Evolutionary conservation across 495 filamentous ascomycete genomes (phyloP), one percentile per base, ranked within the genome.

Genomic region (Polyplosphaeria fusca): DNA sequence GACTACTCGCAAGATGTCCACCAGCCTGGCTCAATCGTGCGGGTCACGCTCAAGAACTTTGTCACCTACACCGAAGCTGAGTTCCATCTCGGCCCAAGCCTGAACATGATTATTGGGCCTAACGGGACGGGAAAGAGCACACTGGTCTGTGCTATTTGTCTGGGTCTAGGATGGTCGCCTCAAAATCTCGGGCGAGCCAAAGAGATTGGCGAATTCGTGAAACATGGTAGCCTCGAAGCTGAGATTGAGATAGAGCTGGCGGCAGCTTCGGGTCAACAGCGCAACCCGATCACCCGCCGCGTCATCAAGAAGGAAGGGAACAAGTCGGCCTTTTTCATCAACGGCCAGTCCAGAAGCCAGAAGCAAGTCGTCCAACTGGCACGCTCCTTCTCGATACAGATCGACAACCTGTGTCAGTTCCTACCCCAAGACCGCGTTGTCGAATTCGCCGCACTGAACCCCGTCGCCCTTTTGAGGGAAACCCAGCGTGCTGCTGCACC

Each of bases 51-150:
- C 26, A 76, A 73, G n/a, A 86, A 97, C 65, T 99, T 99, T 66
- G 90, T 99, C 24, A 99, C 94, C 0, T 99, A 97, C 70, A 89
- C 84, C 13, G 81, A 85, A 25, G 91, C 89, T 46, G 89, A 93
- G 60, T 95, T 96, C 70, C 81, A 82, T 45, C 89, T 88, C 3
- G 93, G 93, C 0, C 91, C 94, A 12, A 93, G 87, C 63, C 69
- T 99, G 64, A 99, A 99, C 68, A 97, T 99, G 94, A 84, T 99
- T 52, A 96, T 99, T 63, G 93, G 93, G 0, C 93, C 93, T 7
- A 99, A 99, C 67, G 93, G 93, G 40, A 96, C 93, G 0, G 93
- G 93, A 40, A 99, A 99, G 69, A 96, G 91, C 76, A 95, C 94
- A 0, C 80, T 99, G 26, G 93, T 99, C 25, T 97, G 93, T 71